phyloP scores from a whole-genome alignment of 805 yeast genomes.

The Candida chauliodis region DNA sequence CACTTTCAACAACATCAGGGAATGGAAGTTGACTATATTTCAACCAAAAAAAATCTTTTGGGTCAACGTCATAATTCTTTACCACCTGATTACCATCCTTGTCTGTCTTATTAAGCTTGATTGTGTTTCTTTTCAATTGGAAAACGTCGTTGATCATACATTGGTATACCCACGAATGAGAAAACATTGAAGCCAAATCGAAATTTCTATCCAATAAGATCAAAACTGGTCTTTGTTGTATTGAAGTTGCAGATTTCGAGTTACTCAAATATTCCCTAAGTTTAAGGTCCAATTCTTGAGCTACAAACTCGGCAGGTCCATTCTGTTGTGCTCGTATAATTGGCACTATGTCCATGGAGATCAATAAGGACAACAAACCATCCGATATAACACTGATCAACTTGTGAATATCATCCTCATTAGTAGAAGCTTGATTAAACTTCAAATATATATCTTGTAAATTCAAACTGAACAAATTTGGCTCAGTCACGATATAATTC shows the following conservation, averaged over 20 bases:
- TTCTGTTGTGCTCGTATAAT: slow-evolving; percentile 87
- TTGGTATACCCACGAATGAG: slow-evolving; percentile 97
- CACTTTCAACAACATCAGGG: slow-evolving; percentile 98
- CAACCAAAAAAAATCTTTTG: slow-evolving; percentile 89
- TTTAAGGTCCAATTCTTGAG: slow-evolving; percentile 78
- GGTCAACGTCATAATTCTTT: slow-evolving; percentile 82
- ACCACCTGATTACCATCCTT: slow-evolving; percentile 29
- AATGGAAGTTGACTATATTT: slow-evolving; percentile 83
- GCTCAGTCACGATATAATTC: slow-evolving; percentile 90
- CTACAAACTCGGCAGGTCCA: slow-evolving; percentile 94
- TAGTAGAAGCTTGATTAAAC: slow-evolving; percentile 66
- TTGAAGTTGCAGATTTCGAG: slow-evolving; percentile 32
- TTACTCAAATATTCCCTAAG: slow-evolving; percentile 84
- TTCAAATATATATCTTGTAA: slow-evolving; percentile 59
- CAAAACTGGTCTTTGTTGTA: slow-evolving; percentile 66
- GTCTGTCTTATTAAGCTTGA: slow-evolving; percentile 47
- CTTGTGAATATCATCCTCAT: slow-evolving; percentile 69
- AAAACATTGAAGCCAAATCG: slow-evolving; percentile 89
- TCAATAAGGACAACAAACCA: slow-evolving; percentile 76
- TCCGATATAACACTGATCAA: slow-evolving; percentile 69
- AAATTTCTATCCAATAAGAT: slow-evolving; percentile 83
- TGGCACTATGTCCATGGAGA: slow-evolving; percentile 79
- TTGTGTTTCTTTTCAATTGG: slow-evolving; percentile 75
- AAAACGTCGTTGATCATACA: slow-evolving; percentile 94
- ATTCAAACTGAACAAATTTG: slow-evolving; percentile 81